Evolutionary conservation across 495 filamentous ascomycete species (phyloP).

Genomic region (Margaritispora aquatica): DNA sequence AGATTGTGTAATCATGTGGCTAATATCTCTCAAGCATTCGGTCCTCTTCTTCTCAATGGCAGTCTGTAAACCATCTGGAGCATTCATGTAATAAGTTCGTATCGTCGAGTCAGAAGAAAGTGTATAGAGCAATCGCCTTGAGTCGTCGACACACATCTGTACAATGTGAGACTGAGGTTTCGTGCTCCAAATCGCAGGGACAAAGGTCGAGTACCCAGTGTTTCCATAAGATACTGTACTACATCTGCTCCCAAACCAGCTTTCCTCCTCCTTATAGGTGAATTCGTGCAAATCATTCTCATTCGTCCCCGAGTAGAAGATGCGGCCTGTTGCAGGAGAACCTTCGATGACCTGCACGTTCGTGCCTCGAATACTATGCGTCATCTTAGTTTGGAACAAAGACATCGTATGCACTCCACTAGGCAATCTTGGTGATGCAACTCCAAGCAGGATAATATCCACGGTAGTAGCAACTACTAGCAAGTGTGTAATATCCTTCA

Average conservation of each 20-base stretch:
- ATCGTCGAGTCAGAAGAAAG: conserved; percentile 82
- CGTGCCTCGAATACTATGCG: conserved; percentile 60
- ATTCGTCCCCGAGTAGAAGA: conserved; percentile 80
- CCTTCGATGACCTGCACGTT: conserved; percentile 72
- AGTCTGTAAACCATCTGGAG: conserved; percentile 40
- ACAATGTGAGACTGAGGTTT: conserved; percentile 54
- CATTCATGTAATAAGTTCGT: conserved; percentile 73
- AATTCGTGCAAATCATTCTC: conserved; percentile 89
- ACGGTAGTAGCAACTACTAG: conserved; percentile 80
- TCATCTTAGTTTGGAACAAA: conserved; percentile 82
- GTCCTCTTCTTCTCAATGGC: conserved; percentile 50
- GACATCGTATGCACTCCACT: conserved; percentile 60
- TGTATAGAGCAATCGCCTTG: conserved; percentile 80
- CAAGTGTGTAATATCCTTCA: conserved; percentile 74
- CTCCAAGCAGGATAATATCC: conserved; percentile 77
- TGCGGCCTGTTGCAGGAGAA: conserved; percentile 68
- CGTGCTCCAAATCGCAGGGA: conserved; percentile 50
- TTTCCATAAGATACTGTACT: conserved; percentile 80
- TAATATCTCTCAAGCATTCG: conserved; percentile 55
- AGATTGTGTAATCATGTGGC: conserved; percentile 68
- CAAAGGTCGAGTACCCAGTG: conserved; percentile 64
- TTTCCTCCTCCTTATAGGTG: conserved; percentile 92
- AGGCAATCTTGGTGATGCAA: conserved; percentile 53
- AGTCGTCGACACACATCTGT: conserved; percentile 83
- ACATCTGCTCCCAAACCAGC: conserved; percentile 84